A percentile compares a stretch with the other conserved stretches of the same genome.
Conservation (phyloP, 1,139 yeast genomes). For the Candida sp. region DNA sequence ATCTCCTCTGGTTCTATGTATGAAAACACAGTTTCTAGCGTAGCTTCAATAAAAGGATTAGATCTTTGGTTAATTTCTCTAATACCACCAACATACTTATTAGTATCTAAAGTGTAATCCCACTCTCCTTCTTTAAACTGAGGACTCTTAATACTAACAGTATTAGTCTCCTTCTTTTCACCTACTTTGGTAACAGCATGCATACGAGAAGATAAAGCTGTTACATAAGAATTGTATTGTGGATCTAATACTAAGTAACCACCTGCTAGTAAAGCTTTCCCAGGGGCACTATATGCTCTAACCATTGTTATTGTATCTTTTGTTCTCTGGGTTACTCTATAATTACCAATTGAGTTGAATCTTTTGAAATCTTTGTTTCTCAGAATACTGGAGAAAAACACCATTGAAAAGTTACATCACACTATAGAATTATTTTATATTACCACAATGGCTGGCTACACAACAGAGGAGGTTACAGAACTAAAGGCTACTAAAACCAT, state of each 20-base stretch:
- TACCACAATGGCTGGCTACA: not conserved
- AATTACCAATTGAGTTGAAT: not conserved
- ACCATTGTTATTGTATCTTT: not conserved
- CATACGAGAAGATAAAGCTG: constrained; percentile 89
- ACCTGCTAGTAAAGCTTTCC: constrained; percentile 91
- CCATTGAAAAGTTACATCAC: too few species aligned
- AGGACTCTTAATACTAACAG: constrained; percentile 33
- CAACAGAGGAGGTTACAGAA: constrained; percentile 7
- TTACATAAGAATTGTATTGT: constrained; percentile 68
- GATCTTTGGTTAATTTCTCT: constrained; percentile 21
- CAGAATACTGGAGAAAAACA: too few species aligned
- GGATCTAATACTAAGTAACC: constrained; percentile 91
- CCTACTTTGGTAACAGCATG: constrained; percentile 56
- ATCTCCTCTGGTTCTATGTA: constrained; percentile 38
- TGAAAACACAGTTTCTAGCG: constrained; percentile 52
- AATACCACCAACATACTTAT: constrained; percentile 1
- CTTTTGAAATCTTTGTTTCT: too few species aligned
- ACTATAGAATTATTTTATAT: too few species aligned
- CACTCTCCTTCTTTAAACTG: constrained; percentile 76
- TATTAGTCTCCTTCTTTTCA: constrained; percentile 4
- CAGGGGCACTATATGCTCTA: constrained; percentile 79
- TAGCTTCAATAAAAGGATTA: constrained; percentile 79
- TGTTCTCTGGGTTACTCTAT: not conserved
- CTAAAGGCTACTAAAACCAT: constrained; percentile 43
- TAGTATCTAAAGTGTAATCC: constrained; percentile 41